Evolutionary conservation across 2,329 filamentous ascomycete genomes (phyloP), one percentile per base, ranked within the genome.

Genomic region (Penicillium sp.): DNA sequence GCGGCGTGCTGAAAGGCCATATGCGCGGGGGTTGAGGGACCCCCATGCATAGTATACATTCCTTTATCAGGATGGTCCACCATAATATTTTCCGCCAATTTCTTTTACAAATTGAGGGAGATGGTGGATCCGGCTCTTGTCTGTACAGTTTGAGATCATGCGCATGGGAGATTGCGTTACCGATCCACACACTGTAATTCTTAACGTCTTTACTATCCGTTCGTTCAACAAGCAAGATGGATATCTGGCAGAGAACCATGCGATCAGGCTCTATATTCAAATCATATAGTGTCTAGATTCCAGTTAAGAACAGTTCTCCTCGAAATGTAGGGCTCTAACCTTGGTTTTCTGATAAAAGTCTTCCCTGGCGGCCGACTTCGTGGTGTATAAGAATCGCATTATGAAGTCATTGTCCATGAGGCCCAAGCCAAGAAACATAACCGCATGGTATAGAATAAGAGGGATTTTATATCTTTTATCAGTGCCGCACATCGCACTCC

Each of bases 361-460:
- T 9, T 49, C 21, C 23, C 30, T 48, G 15, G 30, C 19, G 2
- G 7, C n/a, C 5, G 8, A 7, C 13, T 29, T 56, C 13, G 45
- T 7, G n/a, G 45, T 49, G 54, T 17, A 26, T 21, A 21, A 26
- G 5, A 31, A 45, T 29, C 29, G 44, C 1, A 15, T n/a, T 15
- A 56, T 5, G 15, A 19, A 8, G 3, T 38, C n/a, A 8, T 26
- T 23, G n/a, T 35, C 26, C 5, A 17, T 23, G 11, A 19, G 5
- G 41, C 15, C 21, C 7, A 56, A 19, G 7, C 30, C 54, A 30
- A 29, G 11, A 7, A 56, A 38, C 54, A 41, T 56, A 3, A 56
- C 30, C 5, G 54, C 45, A 17, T 56, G 54, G 11, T 49, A 56
- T 7, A 56, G 54, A 17, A 56, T 29, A n/a, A 56, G 53, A 1